phyloP scores from a whole-genome alignment of 1,139 yeast genomes.

The Debaryomycetaceae sp. region DNA sequence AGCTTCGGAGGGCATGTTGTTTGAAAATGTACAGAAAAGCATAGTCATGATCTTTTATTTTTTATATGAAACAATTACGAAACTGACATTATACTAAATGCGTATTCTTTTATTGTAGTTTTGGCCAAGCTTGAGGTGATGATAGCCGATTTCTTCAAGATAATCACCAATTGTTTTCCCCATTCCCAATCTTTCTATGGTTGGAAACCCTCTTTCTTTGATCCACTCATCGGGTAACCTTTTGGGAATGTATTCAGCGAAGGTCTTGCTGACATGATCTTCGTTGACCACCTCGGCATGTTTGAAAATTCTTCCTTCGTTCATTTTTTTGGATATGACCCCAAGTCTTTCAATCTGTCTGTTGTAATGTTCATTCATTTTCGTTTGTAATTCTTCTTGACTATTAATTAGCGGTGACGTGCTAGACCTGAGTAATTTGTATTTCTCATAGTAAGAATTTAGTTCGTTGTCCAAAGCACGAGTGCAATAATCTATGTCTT shows the following conservation, averaged over 20 bases:
- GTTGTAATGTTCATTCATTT: constrained; percentile 24
- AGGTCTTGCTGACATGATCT: constrained; percentile 4
- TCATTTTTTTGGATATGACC: constrained; percentile 13
- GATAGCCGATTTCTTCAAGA: constrained; percentile 17
- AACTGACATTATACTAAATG: constrained; percentile 3
- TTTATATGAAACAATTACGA: neutral
- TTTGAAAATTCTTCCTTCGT: constrained; percentile 20
- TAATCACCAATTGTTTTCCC: constrained; percentile 34
- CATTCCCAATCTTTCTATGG: constrained; percentile 24
- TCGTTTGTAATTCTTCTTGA: constrained; percentile 18
- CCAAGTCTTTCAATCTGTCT: constrained; percentile 14
- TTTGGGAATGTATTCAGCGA: constrained; percentile 4
- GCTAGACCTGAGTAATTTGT: constrained; percentile 10
- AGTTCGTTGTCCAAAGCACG: constrained; percentile 12
- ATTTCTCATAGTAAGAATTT: constrained; percentile 13
- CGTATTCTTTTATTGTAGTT: constrained; percentile 22
- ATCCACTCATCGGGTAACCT: constrained; percentile 2
- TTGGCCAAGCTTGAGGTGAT: constrained; percentile 29
- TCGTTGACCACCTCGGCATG: constrained; percentile 34
- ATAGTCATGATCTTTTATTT: constrained; percentile 1
- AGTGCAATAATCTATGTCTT: constrained; percentile 18
- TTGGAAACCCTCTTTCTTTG: constrained; percentile 19
- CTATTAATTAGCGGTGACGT: constrained; percentile 13
- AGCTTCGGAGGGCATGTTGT: constrained; percentile 40
- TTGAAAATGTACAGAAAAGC: constrained; percentile 7